Evolutionary conservation across 1,284 basidiomycete genomes (phyloP), one percentile per base, ranked within the genome.

Genomic region (Uromyces viciae-fabae): DNA sequence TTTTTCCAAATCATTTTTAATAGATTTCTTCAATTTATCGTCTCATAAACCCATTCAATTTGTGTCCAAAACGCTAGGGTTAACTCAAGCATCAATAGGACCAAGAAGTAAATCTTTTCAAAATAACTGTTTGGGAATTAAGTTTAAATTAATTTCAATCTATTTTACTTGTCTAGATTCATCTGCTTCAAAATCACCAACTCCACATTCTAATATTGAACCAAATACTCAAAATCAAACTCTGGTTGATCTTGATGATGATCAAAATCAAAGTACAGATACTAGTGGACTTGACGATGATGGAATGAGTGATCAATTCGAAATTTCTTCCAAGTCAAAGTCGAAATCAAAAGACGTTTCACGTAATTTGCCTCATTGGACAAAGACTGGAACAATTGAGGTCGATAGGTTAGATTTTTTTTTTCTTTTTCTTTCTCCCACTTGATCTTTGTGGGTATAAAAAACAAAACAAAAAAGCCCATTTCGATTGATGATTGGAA

Each of bases 1-100:
- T 28, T 43, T n/a, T 52, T 19, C n/a, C 14, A 19, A 46, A 46
- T 0, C 7, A 28, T 28, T 49, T 72, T 28, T 38, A 31, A 15
- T 52, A 77, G 75, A 77, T 77, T 77, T 77, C 36, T 77, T 62
- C 25, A 77, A 77, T 52, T 52, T 77, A 28, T 64, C 75, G n/a
- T 52, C 42, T 36, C 75, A 49, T 28, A 68, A 64, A 43, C 58
- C 60, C 7, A 52, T 68, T 25, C 75, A 68, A 19, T 77, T 77
- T 28, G 75, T 77, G 9, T 77, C 75, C 25, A 77, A 77, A 68
- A 77, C 75, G 46, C 75, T 77, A 28, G 75, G 75, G 15, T 56
- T 77, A 25, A 64, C 25, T 31, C 19, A 9, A 2, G 43, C 9
- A 19, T 69, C 68, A 3, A 19, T 43, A 46, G 68, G 38, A 28